phyloP scores from a whole-genome alignment of 768 basidiomycete genomes.

The Mycena polygramma region DNA sequence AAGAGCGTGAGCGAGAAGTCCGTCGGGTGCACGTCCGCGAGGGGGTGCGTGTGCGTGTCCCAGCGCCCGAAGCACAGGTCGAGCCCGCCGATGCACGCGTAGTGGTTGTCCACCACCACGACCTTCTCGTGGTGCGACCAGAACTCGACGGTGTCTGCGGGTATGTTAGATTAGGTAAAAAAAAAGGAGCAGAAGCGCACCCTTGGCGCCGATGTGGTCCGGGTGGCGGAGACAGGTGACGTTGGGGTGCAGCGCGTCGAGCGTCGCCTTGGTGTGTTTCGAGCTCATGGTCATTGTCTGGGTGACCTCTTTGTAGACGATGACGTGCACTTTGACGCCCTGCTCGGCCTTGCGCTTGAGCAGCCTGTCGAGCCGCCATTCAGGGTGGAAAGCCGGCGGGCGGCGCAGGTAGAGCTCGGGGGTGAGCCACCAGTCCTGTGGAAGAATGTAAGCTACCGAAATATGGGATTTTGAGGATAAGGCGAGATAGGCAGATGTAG shows the following conservation, averaged over 20 bases:
- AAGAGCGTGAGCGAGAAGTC: slow-evolving; percentile 87
- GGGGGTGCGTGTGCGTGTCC: slow-evolving; percentile 92
- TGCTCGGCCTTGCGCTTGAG: slow-evolving; percentile 90
- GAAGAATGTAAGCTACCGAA: neutral
- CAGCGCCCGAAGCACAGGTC: slow-evolving; percentile 98
- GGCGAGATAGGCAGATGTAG: too few relatives aligned
- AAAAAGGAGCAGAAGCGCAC: slow-evolving; percentile 47
- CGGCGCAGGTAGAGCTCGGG: slow-evolving; percentile 96
- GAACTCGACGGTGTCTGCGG: slow-evolving; percentile 80
- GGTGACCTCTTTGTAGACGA: slow-evolving; percentile 97
- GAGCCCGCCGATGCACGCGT: slow-evolving; percentile 91
- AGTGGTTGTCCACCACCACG: slow-evolving; percentile 89
- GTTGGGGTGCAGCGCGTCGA: slow-evolving; percentile 89
- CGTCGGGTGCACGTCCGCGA: slow-evolving; percentile 94
- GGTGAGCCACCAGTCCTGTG: slow-evolving; percentile 92
- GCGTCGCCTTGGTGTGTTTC: slow-evolving; percentile 86
- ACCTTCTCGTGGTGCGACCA: slow-evolving; percentile 97
- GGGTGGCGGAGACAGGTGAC: slow-evolving; percentile 92
- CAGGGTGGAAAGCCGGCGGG: slow-evolving; percentile 85
- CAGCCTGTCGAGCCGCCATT: slow-evolving; percentile 91
- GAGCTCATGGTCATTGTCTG: slow-evolving; percentile 93
- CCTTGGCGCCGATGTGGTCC: slow-evolving; percentile 88
- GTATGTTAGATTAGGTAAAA: too few relatives aligned
- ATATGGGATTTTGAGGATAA: neutral
- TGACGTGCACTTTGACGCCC: slow-evolving; percentile 87